Evolutionary conservation across 805 yeast genomes (phyloP).

Genomic region (Barnettozyma wickerhamii): DNA sequence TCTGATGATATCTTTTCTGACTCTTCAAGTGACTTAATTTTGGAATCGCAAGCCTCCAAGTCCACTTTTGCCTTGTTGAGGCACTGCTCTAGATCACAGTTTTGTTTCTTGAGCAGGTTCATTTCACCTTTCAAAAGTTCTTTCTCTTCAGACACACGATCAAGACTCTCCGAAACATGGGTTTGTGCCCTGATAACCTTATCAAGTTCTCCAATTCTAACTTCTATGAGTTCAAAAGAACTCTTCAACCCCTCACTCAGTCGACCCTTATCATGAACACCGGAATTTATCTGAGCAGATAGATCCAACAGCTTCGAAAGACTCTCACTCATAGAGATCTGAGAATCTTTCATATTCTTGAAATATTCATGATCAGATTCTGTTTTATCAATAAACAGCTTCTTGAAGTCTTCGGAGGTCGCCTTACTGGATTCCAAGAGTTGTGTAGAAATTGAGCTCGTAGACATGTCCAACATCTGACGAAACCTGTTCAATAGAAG

Average conservation of each 20-base stretch:
- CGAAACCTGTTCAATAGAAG: constrained; percentile 8
- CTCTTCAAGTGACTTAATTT: no score
- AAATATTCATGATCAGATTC: not conserved
- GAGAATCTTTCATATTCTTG: not conserved
- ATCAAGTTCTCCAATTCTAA: constrained; percentile 14
- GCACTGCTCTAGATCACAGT: no score
- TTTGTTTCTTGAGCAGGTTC: not conserved
- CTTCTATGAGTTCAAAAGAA: constrained; percentile 5
- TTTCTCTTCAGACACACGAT: constrained; percentile 4
- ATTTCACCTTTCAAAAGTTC: no score
- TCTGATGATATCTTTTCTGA: no score
- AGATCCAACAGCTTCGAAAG: not conserved
- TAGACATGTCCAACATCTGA: constrained; percentile 26
- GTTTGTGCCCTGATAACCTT: constrained; percentile 21
- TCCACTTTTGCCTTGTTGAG: no score
- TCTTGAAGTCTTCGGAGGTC: not conserved
- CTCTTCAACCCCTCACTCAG: constrained; percentile 11
- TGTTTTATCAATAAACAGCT: not conserved
- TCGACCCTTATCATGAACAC: not conserved
- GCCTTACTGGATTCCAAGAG: not conserved
- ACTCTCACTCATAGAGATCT: not conserved
- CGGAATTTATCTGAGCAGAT: not conserved
- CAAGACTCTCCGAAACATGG: no score
- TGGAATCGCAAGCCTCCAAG: no score
- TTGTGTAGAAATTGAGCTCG: constrained; percentile 15